These are phyloP conservation scores for Clarireedia paspali DNA, from an alignment of 2,329 filamentous ascomycete genomes.

Conservation along the genomic window DNA sequence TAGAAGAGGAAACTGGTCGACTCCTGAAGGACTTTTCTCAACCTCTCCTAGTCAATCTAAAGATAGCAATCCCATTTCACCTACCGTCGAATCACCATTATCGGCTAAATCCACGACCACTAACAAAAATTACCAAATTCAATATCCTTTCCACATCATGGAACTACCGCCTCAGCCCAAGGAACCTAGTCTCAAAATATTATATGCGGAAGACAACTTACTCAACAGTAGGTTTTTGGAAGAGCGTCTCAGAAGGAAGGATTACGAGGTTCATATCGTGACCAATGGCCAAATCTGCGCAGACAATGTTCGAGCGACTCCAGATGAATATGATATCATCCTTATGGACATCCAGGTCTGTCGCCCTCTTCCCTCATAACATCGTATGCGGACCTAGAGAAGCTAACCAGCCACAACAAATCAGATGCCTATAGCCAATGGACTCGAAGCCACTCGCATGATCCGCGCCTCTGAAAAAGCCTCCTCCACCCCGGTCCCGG, in stretches of 20 bases:
- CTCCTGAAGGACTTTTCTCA: not conserved
- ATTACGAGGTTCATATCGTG: constrained; percentile 64
- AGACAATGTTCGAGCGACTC: constrained; percentile 55
- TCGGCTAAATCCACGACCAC: not conserved
- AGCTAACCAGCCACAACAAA: not conserved
- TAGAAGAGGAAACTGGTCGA: not conserved
- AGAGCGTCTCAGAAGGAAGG: constrained; percentile 70
- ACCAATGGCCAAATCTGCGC: constrained; percentile 82
- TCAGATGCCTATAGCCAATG: constrained; percentile 92
- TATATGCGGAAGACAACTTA: constrained; percentile 83
- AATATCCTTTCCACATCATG: constrained; percentile 12
- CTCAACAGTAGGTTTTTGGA: constrained; percentile 77
- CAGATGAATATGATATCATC: constrained; percentile 63
- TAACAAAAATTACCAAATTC: constrained; percentile 12
- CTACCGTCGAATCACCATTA: not conserved
- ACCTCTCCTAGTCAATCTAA: not conserved
- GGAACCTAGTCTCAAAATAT: constrained; percentile 38
- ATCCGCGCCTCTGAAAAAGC: constrained; percentile 66
- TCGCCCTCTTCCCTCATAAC: constrained; percentile 6
- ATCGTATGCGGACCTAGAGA: not conserved
- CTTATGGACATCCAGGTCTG: constrained; percentile 90
- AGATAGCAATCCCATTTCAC: not conserved
- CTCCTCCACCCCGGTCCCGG: not conserved
- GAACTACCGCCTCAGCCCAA: constrained; percentile 6
- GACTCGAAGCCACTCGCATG: constrained; percentile 72